Base-by-base conservation (phyloP, 768 basidiomycete genomes). In the Hygrocybe punicea region DNA sequence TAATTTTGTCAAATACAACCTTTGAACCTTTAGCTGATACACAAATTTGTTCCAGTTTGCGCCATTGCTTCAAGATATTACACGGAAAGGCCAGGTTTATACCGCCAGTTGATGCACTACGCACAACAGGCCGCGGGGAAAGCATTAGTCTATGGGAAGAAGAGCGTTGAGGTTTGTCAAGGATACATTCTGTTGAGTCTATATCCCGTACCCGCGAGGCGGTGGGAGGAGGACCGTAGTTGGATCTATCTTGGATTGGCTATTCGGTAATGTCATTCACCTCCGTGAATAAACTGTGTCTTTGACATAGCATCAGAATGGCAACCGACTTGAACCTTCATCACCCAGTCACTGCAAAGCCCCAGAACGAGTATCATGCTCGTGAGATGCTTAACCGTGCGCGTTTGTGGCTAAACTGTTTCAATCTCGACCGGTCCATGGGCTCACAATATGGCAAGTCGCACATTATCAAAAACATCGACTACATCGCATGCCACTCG, bases 261-360 rank as follows among this genome's bases (percentile, higher is more conserved):
- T 7, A 93, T 95, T 58, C 80, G 92, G 90, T 89, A 63, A 29
- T 73, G 58, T 35, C 25, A 21, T 13, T 21, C 44, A n/a, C 53
- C 19, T 34, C 51, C 16, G n/a, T 23, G 29, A 13, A 53, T 51
- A 57, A 64, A 23, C 50, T 37, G 19, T 45, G 48, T n/a, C 14
- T 51, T 47, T 14, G 14, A 52, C 19, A 48, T 55, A 47, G 40
- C 44, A 37, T 56, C 53, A 94, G 93, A 59, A 84, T 91, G 58
- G 94, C 93, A 1, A 91, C 86, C 23, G 93, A 96, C 67, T 78
- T 98, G 21, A 94, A 95, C 64, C 78, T 98, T 36, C 90, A 97
- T 63, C 79, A 87, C 29, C 89, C 89, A 2, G 79, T 80, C 42
- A 84, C 84, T 2, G 84, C 85, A 23, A 84, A 86, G 62, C 87